These are phyloP conservation scores for Pseudophaeomoniella oleicola DNA, from an alignment of 2,329 filamentous ascomycete genomes.

Conservation along the genomic window DNA sequence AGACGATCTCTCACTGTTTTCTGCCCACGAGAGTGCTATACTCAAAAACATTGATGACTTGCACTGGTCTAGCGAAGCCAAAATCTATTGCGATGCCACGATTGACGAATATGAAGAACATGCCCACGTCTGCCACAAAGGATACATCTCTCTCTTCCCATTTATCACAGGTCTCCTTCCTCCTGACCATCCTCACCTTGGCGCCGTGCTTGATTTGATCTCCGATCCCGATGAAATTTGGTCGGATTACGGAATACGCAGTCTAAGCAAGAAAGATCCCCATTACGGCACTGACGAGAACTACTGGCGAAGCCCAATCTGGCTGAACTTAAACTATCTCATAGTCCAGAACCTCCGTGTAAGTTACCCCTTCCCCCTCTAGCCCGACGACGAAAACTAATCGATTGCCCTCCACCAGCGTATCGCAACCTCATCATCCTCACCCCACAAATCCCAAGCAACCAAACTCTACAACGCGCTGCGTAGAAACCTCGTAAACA, in stretches of 20 bases:
- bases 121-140: conserved; percentile 82
- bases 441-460: conserved; percentile 56
- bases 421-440: conserved; percentile 42
- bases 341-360: conserved; percentile 64
- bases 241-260: conserved; percentile 76
- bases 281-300: conserved; percentile 87
- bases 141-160: conserved; percentile 86
- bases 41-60: conserved; percentile 77
- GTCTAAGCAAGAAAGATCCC: conserved; percentile 67
- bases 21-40: conserved; percentile 60
- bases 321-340: conserved; percentile 95
- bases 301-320: conserved; percentile 90
- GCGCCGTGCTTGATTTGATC: conserved; percentile 62
- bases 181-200: conserved; percentile 58
- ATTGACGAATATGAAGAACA: conserved; percentile 93
- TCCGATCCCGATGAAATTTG: conserved; percentile 75
- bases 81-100: conserved; percentile 86
- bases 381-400: background rate
- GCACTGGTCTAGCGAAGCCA: conserved; percentile 72
- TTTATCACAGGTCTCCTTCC: conserved; percentile 73
- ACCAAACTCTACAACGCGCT: conserved; percentile 61
- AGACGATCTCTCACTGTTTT: conserved; percentile 64
- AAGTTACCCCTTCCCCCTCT: conserved; percentile 26
- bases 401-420: conserved; percentile 30
- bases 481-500: conserved; percentile 73